These are phyloP conservation scores for Paraphoma sp. DNA, from an alignment of 2,329 filamentous ascomycete species.

Conservation along the genomic window DNA sequence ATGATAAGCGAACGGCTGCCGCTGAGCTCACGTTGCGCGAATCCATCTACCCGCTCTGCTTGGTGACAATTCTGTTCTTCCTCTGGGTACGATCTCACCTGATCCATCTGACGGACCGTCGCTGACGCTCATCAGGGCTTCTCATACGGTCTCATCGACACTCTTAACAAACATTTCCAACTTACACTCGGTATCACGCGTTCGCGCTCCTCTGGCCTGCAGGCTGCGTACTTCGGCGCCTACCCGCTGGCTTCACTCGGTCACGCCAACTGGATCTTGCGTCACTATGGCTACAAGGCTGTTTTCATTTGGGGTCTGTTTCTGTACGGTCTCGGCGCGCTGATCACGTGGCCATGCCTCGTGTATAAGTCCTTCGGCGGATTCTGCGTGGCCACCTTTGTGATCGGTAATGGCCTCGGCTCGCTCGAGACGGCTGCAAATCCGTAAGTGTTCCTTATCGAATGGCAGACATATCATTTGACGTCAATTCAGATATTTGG, in stretches of 20 bases:
- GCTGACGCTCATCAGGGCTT: slow-evolving; percentile 51
- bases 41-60: slow-evolving; percentile 69
- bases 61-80: slow-evolving; percentile 72
- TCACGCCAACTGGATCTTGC: slow-evolving; percentile 57
- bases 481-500: not conserved
- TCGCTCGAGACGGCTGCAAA: slow-evolving; percentile 67
- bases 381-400: slow-evolving; percentile 66
- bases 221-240: slow-evolving; percentile 59
- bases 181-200: slow-evolving; percentile 52
- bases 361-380: slow-evolving; percentile 64
- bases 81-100: slow-evolving; percentile 58
- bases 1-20: slow-evolving; percentile 58
- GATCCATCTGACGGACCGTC: not conserved
- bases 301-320: slow-evolving; percentile 60
- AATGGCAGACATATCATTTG: not conserved
- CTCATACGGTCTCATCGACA: slow-evolving; percentile 64
- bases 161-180: slow-evolving; percentile 59
- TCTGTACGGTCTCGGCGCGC: slow-evolving; percentile 63
- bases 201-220: slow-evolving; percentile 53
- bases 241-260: slow-evolving; percentile 58
- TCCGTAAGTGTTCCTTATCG: slow-evolving; percentile 42
- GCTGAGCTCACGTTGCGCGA: slow-evolving; percentile 70
- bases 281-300: slow-evolving; percentile 57
- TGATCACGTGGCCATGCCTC: slow-evolving; percentile 66
- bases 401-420: slow-evolving; percentile 59